These are phyloP conservation scores for Melastoma malabathricum DNA, from an alignment of 345 rosid species.

Conservation along the genomic window DNA sequence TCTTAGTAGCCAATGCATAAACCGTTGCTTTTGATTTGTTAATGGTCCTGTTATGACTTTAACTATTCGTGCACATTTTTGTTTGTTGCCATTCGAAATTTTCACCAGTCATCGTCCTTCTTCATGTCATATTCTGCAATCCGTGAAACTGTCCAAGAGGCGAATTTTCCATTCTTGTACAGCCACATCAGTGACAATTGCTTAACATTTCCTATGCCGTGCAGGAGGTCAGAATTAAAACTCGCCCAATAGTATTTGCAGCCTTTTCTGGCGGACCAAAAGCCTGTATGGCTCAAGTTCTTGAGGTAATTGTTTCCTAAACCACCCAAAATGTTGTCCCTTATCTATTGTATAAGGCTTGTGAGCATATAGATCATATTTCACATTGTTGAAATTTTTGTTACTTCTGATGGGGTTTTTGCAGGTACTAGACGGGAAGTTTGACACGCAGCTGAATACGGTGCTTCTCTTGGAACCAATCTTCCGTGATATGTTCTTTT, in stretches of 20 bases:
- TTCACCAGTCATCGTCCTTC: too few species aligned
- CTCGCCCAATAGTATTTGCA: conserved; percentile 66
- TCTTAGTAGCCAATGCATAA: not conserved
- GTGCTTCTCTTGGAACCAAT: conserved; percentile 19
- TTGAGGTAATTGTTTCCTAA: conserved; percentile 47
- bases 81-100: too few species aligned
- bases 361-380: not conserved
- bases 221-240: conserved; percentile 66
- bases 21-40: conserved; percentile 3
- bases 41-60: not conserved
- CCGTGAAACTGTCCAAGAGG: too few species aligned
- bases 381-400: not conserved
- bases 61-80: not conserved
- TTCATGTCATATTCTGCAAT: not conserved
- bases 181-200: not conserved
- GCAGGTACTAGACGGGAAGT: conserved; percentile 63
- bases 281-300: conserved; percentile 85
- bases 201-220: conserved; percentile 5
- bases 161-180: too few species aligned
- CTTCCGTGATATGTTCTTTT: not conserved
- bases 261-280: conserved; percentile 90
- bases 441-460: conserved; percentile 31
- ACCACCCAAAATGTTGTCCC: not conserved
- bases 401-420: conserved; percentile 7
- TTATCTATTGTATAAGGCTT: not conserved